Percentiles rank a stretch among this genome's conserved stretches.
These are phyloP conservation scores for Nannochloris sp. DNA, from an alignment of 139 green algal genomes.

Conservation along the genomic window DNA sequence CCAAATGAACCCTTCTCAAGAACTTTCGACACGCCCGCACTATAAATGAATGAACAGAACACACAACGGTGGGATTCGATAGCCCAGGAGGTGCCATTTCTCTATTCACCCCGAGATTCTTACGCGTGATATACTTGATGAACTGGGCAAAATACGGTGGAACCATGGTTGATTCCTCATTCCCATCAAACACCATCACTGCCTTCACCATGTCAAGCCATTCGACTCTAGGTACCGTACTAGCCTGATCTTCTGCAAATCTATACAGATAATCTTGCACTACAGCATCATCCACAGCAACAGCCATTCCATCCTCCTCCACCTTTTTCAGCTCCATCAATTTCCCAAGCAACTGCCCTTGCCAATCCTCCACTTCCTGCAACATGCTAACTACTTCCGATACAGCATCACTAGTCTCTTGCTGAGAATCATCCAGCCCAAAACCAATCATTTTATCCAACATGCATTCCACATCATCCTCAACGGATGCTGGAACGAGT, in stretches of 20 bases:
- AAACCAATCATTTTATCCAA: not conserved
- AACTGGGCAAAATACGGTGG: conserved; percentile 36
- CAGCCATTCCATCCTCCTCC: no score
- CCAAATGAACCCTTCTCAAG: conserved; percentile 19
- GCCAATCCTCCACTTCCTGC: conserved; percentile 2
- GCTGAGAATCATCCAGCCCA: not conserved
- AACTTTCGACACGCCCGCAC: conserved; percentile 48
- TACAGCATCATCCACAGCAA: no score
- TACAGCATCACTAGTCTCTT: not conserved
- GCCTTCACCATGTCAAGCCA: not conserved
- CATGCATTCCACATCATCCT: not conserved
- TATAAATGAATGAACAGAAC: conserved; percentile 61
- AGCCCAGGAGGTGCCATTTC: conserved; percentile 67
- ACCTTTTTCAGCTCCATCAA: not conserved
- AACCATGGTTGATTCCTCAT: not conserved
- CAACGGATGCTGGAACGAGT: not conserved
- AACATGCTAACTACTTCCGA: not conserved
- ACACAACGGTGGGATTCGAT: conserved; percentile 62
- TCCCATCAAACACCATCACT: not conserved
- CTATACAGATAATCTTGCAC: no score
- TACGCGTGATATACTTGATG: conserved; percentile 48
- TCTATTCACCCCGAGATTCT: conserved; percentile 53
- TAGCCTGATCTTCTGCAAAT: no score
- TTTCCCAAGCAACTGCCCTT: not conserved
- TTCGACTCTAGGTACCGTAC: no score